phyloP scores from a whole-genome alignment of 129 eudicot genomes.

The Chrysanthemum seticuspe region DNA sequence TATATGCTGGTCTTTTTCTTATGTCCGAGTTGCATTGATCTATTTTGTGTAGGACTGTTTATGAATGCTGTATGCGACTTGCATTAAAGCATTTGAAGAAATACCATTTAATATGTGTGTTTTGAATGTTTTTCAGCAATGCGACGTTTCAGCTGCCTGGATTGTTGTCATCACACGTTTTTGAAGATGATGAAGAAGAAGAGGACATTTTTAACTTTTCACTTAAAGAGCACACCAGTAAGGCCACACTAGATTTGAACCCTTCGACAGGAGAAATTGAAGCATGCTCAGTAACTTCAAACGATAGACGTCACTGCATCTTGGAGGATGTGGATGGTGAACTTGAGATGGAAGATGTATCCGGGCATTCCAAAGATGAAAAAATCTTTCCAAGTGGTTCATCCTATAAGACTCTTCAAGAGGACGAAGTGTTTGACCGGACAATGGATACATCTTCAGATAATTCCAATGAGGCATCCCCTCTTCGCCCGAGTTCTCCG shows the following conservation, averaged over 20 bases:
- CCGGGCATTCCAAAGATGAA: constrained; percentile 70
- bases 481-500: constrained; percentile 70
- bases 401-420: constrained; percentile 26
- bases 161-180: constrained; percentile 53
- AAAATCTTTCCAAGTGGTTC: constrained; percentile 27
- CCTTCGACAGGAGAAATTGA: constrained; percentile 43
- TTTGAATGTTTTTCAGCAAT: constrained; percentile 56
- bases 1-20: no score
- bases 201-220: constrained; percentile 41
- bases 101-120: background rate
- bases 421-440: constrained; percentile 30
- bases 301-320: constrained; percentile 76
- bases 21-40: no score
- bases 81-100: constrained; percentile 8
- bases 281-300: constrained; percentile 48
- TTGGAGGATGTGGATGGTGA: constrained; percentile 97
- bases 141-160: constrained; percentile 88
- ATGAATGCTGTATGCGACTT: background rate
- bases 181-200: constrained; percentile 67
- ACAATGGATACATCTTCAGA: constrained; percentile 35
- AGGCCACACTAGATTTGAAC: constrained; percentile 37
- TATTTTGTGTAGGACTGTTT: background rate
- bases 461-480: constrained; percentile 37
- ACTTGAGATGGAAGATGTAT: constrained; percentile 99
- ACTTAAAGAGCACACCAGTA: constrained; percentile 35